Evolutionary conservation across 2,329 filamentous ascomycete genomes (phyloP).

Genomic region (Cladosporium sp.): DNA sequence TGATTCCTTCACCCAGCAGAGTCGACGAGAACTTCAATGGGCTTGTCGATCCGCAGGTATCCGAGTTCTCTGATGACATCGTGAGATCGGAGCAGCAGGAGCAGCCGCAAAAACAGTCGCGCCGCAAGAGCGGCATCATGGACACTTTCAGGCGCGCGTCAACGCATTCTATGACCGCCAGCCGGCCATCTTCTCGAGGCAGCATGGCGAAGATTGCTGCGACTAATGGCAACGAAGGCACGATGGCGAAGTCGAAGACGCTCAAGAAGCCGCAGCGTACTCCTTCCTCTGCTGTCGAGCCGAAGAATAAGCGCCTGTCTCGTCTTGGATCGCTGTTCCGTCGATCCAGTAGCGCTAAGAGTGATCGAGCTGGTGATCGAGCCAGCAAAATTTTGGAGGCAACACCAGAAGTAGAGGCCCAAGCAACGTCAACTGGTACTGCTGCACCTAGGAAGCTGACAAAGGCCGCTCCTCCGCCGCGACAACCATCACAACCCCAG

Average conservation of each 20-base stretch:
- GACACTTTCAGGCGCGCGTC: conserved; percentile 4
- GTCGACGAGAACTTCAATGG: conserved; percentile 5
- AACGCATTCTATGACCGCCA: background rate
- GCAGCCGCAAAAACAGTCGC: conserved; percentile 1
- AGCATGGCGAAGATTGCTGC: background rate
- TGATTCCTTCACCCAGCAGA: conserved; percentile 4
- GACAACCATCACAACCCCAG: background rate
- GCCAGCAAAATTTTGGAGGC: background rate
- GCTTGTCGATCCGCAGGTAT: conserved; percentile 8
- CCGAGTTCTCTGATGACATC: background rate
- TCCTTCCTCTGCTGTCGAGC: conserved; percentile 19
- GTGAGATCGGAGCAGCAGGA: background rate
- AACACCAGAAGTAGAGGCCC: background rate
- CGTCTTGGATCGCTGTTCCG: conserved; percentile 39
- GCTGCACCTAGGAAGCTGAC: conserved; percentile 29
- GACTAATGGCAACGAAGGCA: background rate
- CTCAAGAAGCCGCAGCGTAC: conserved; percentile 28
- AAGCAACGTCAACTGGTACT: background rate
- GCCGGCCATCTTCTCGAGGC: background rate
- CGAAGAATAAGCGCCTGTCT: conserved; percentile 41
- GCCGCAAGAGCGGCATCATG: conserved; percentile 9
- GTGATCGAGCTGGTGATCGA: background rate
- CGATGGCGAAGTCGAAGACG: conserved; percentile 13
- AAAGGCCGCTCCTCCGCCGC: conserved; percentile 21
- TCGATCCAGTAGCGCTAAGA: conserved; percentile 27